phyloP scores from a whole-genome alignment of 129 eudicot species.

The Ambrosia artemisiifolia region DNA sequence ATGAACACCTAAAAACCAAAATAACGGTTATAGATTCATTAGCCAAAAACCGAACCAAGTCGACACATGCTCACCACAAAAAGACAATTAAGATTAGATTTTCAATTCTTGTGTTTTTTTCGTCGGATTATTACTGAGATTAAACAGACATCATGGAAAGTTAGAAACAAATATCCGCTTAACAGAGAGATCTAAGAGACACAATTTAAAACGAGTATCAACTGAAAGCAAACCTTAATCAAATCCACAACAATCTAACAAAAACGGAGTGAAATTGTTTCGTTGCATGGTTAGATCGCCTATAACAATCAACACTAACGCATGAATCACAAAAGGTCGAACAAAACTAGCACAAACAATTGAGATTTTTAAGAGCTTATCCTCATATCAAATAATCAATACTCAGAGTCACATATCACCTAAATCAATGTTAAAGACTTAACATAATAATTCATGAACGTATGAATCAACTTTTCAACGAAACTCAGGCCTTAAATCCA shows the following conservation, averaged over 20 bases:
- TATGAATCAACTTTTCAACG: not conserved
- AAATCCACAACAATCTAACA: not conserved
- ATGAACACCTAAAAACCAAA: too few species aligned
- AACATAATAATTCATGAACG: not conserved
- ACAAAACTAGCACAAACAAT: constrained; percentile 11
- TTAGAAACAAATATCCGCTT: not conserved
- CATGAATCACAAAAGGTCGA: not conserved
- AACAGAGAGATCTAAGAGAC: not conserved
- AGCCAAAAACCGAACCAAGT: too few species aligned
- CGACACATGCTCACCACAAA: too few species aligned
- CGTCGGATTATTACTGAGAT: not conserved
- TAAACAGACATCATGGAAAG: not conserved
- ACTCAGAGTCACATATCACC: not conserved
- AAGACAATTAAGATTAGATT: too few species aligned
- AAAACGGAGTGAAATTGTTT: too few species aligned
- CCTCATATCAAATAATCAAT: not conserved
- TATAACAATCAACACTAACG: not conserved
- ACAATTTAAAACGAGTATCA: not conserved
- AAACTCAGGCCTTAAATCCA: constrained; percentile 5
- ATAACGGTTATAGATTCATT: too few species aligned
- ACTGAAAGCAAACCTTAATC: not conserved
- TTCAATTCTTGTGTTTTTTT: not conserved
- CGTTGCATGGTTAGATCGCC: not conserved
- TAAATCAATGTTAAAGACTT: not conserved
- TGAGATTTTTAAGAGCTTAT: not conserved